Evolutionary conservation across 2,329 filamentous ascomycete species (phyloP).

Genomic region (Fusarium stilboides): DNA sequence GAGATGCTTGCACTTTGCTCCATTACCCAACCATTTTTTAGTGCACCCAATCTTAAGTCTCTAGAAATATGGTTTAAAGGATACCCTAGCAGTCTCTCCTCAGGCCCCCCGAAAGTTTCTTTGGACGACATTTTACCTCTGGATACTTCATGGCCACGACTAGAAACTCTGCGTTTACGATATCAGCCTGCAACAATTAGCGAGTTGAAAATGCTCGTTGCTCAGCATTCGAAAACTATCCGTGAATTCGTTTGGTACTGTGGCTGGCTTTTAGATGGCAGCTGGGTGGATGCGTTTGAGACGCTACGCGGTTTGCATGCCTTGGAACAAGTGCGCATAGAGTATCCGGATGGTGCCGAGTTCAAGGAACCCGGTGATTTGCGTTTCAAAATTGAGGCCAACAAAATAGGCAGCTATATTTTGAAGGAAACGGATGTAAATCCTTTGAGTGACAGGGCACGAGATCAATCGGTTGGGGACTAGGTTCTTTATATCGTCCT

Average conservation of each 20-base stretch:
- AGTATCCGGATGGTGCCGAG: background rate
- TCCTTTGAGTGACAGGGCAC: too few relatives aligned
- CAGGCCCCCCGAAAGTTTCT: background rate
- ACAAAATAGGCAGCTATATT: constrained; percentile 8
- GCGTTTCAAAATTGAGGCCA: background rate
- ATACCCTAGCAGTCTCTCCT: background rate
- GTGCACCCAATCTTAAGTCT: background rate
- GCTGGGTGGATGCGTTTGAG: background rate
- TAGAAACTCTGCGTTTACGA: background rate
- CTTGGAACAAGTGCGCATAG: background rate
- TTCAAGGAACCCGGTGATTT: background rate
- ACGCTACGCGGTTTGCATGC: background rate
- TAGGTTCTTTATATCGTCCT: too few relatives aligned
- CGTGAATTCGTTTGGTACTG: background rate
- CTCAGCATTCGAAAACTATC: background rate
- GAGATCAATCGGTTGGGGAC: too few relatives aligned
- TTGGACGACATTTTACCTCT: background rate
- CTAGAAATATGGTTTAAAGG: background rate
- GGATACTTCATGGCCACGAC: background rate
- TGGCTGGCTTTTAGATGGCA: constrained; percentile 14
- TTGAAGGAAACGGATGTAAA: background rate
- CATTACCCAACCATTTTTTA: constrained; percentile 2
- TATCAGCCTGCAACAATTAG: background rate
- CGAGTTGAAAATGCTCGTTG: background rate
- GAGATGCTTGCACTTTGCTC: constrained; percentile 13